phyloP scores from a whole-genome alignment of 2,329 filamentous ascomycete genomes.

The Penicillium thymicola region DNA sequence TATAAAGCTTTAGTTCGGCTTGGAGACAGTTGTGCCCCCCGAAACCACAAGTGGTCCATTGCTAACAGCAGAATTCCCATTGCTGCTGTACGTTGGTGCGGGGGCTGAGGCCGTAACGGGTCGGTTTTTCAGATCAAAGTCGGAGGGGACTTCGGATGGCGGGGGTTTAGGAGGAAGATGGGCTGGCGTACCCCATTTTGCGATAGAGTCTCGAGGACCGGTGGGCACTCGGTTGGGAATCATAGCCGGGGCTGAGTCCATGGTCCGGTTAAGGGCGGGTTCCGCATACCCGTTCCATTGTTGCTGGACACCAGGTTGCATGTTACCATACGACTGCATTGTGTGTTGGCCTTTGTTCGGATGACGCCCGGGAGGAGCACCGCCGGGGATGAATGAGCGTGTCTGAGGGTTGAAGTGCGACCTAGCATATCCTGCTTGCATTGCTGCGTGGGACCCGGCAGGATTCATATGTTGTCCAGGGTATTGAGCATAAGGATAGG shows the following conservation, averaged over 20 bases:
- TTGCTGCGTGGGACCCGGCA: conserved; percentile 74
- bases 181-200: conserved; percentile 51
- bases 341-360: conserved; percentile 32
- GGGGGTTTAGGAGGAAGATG: conserved; percentile 51
- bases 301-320: conserved; percentile 22
- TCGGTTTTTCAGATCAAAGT: conserved; percentile 41
- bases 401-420: conserved; percentile 93
- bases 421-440: conserved; percentile 78
- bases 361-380: conserved; percentile 36
- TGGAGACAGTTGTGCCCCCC: conserved; percentile 30
- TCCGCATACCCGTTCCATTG: conserved; percentile 32
- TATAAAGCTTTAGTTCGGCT: conserved; percentile 23
- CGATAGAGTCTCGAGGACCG: conserved; percentile 39
- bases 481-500: conserved; percentile 77
- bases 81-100: conserved; percentile 23
- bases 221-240: conserved; percentile 21
- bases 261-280: conserved; percentile 16
- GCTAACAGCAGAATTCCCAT: conserved; percentile 21
- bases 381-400: conserved; percentile 78
- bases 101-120: conserved; percentile 19
- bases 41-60: conserved; percentile 42
- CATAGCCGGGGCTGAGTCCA: conserved; percentile 19
- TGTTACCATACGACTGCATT: conserved; percentile 27
- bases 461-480: conserved; percentile 56
- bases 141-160: conserved; percentile 45